A percentile compares a stretch with the other conserved stretches of the same genome.
Conservation (phyloP, 169 alveolate species). For the Plasmodium chabaudi region DNA sequence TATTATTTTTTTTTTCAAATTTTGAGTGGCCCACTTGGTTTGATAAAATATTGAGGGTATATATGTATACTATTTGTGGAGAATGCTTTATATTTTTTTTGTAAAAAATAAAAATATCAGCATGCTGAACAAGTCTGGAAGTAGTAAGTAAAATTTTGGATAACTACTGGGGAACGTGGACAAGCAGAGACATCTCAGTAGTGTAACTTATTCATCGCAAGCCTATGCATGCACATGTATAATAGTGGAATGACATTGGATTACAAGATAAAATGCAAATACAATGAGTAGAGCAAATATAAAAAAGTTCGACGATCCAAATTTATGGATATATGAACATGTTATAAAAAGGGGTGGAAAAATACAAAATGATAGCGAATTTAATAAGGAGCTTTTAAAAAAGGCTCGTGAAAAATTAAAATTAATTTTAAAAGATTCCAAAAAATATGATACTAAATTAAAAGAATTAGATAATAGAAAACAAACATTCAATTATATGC, state of each 20-base stretch:
- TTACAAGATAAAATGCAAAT: neutral
- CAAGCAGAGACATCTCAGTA: too few species aligned
- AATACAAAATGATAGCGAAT: neutral
- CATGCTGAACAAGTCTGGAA: too few species aligned
- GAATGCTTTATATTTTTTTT: too few species aligned
- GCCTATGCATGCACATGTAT: too few species aligned
- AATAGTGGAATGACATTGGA: neutral
- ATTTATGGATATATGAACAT: conserved; percentile 70
- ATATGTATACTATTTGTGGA: too few species aligned
- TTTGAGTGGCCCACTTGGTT: too few species aligned
- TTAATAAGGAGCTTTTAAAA: conserved; percentile 6
- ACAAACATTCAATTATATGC: neutral
- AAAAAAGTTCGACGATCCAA: conserved; percentile 59
- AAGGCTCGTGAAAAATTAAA: conserved; percentile 51
- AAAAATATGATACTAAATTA: conserved; percentile 52
- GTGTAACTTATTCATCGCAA: too few species aligned
- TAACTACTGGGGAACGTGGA: too few species aligned
- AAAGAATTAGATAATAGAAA: conserved; percentile 17
- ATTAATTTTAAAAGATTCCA: conserved; percentile 50
- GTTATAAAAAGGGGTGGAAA: conserved; percentile 19
- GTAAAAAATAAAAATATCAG: too few species aligned
- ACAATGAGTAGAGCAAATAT: conserved; percentile 34
- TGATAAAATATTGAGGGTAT: too few species aligned
- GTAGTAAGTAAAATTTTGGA: too few species aligned
- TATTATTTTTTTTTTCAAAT: too few species aligned